Percentiles rank a stretch among this genome's conserved stretches.
These are phyloP conservation scores for Castanea crenata DNA, from an alignment of 306 rosid genomes.

Conservation along the genomic window DNA sequence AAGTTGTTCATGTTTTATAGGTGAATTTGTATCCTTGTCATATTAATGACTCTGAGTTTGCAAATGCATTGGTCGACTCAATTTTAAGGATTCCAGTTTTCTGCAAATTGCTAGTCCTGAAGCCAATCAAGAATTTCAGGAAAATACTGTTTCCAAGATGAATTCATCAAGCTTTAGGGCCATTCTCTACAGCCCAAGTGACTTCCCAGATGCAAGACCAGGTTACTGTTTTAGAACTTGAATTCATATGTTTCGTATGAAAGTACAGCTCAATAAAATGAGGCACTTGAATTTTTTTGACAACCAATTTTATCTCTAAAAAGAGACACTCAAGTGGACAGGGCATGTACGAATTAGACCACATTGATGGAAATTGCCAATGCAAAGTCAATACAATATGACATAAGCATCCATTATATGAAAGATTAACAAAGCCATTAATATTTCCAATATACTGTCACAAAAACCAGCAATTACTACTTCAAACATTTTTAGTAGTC, in stretches of 20 bases:
- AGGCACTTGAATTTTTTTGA: no score
- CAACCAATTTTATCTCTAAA: no score
- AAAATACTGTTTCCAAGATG: no score
- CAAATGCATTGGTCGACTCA: conserved; percentile 66
- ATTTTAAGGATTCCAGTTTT: conserved; percentile 29
- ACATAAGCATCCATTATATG: no score
- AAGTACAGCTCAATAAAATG: no score
- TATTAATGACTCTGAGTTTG: conserved; percentile 77
- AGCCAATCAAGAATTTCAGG: conserved; percentile 26
- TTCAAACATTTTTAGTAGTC: background rate
- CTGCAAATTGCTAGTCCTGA: conserved; percentile 32
- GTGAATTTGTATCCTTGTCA: conserved; percentile 73
- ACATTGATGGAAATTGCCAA: background rate
- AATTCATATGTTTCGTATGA: no score
- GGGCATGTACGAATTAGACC: background rate
- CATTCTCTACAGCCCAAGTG: no score
- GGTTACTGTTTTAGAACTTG: no score
- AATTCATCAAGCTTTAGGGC: no score
- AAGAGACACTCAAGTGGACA: no score
- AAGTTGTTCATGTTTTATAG: conserved; percentile 39
- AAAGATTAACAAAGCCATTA: background rate
- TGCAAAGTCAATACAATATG: background rate
- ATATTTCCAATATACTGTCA: background rate
- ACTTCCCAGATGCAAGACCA: no score
- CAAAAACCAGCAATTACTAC: background rate